Base-by-base conservation (phyloP, 805 yeast genomes). In the Aciculoconidium aculeatum region DNA sequence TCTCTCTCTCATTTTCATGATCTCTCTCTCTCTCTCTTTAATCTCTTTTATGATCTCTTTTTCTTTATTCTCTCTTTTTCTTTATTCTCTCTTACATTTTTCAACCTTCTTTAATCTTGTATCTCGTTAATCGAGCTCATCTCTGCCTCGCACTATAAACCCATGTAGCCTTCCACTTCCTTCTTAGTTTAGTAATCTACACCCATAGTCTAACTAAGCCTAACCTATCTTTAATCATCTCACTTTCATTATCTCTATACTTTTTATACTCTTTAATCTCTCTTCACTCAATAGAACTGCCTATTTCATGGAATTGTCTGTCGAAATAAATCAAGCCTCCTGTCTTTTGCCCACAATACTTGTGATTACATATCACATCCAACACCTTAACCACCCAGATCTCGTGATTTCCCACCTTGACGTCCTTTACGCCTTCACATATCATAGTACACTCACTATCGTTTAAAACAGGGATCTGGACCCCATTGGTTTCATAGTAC, bases 341-440 rank as follows among this genome's bases (percentile, higher is more conserved):
- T 3, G 72, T 58, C 16, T 32, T 28, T 7, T 31, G 10, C 2
- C 17, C 34, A n/a, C n/a, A n/a, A 15, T 36, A 33, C 7, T 31
- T 19, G 7, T 37, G 33, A 20, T 53, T 51, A 2, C 55, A 58
- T 21, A 60, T 37, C 3, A 81, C 71, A 22, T 80, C 80, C 20
- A 64, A 57, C 4, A 90, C 94, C 36, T 73, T 68, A 3, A 85
- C 95, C 4, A 87, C 75, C 92, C 96, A 85, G 3, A 90, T 75
- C 49, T 88, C 95, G 56, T 90, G 97, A 47, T 82, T 86, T 36
- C 82, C 87, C 1, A 86, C 79, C 7, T 51, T 51, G 28, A 81
- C 66, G 4, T 69, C 72, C 15, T 65, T 58, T 25, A 53, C 59
- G 30, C 70, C 72, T 31, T 70, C 62, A 49, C 92, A 83, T 11